Evolutionary conservation across 1,284 basidiomycete species (phyloP).

Genomic region (Agaricales sp.): DNA sequence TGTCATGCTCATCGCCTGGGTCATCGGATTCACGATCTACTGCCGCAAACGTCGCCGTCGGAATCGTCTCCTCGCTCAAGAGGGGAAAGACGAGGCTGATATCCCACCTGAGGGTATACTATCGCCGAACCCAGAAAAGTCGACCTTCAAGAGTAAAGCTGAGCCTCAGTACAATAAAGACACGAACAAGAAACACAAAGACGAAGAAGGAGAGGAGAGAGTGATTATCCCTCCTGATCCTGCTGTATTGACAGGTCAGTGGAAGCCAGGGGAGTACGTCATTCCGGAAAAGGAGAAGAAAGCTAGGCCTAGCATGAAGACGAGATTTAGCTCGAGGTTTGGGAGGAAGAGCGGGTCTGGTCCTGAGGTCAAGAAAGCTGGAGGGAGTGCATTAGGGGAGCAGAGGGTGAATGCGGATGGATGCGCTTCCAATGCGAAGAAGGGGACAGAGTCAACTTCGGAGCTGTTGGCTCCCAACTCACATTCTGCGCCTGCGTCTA

Average conservation of each 20-base stretch:
- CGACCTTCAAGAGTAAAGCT: not conserved
- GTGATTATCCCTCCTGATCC: not conserved
- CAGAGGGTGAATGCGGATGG: no score
- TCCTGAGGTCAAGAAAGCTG: no score
- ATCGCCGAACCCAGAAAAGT: not conserved
- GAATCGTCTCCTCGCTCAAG: not conserved
- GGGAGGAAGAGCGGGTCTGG: no score
- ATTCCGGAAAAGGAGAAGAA: not conserved
- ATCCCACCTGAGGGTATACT: not conserved
- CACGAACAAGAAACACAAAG: not conserved
- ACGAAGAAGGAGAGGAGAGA: not conserved
- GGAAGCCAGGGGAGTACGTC: not conserved
- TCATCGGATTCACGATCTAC: conserved; percentile 14
- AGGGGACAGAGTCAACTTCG: no score
- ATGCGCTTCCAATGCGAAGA: no score
- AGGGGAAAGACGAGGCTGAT: not conserved
- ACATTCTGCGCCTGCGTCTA: no score
- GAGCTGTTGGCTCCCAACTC: no score
- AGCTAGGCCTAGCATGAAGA: no score
- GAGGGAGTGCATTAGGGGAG: no score
- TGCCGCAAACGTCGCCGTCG: conserved; percentile 3
- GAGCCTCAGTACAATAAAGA: not conserved
- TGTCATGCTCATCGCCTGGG: conserved; percentile 40
- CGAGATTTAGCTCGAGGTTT: no score
- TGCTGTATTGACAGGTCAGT: not conserved